Base-by-base conservation (phyloP, 2,329 filamentous ascomycete genomes). In the Fusarium incarnatum region DNA sequence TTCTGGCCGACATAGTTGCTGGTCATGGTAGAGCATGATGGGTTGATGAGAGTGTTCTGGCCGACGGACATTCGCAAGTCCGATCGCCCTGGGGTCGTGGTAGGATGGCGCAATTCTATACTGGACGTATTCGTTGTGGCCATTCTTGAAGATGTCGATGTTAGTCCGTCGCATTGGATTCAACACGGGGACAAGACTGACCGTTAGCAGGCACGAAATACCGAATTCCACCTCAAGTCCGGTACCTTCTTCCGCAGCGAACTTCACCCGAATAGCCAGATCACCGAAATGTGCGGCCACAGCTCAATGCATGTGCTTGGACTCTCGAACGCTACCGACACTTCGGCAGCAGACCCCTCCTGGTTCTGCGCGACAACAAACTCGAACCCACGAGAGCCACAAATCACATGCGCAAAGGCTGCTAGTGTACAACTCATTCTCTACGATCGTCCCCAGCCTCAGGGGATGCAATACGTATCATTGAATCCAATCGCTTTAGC, bases 41-140 rank as follows among this genome's bases (percentile, higher is more conserved):
- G 93, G 77, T 86, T 98, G 85, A 94, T 98, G 91, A 94, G 96
- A 85, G 91, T 99, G 84, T 98, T 99, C 84, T 99, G 96, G 96
- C 97, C 96, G 76, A 92, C 92, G 77, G 94, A 97, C 82, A 89
- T 93, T 77, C 86, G 88, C 57, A 87, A 86, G 80, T 92, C 91
- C 58, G 88, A 89, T 73, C 85, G 88, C 60, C 89, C 93, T 44
- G 96, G 95, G 46, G 92, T 98, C 65, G 89, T 99, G 70, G 92
- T 99, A 48, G 96, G 96, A 77, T 99, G 95, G 94, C 90, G 92
- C 76, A 99, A 99, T 80, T 98, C 95, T 40, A 91, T 91, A 49
- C 84, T 94, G 55, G 96, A 99, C 81, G 85, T 98, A 48, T 92
- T 98, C 76, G 94, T 98, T 40, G 90, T 98, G 52, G 91, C 94